Base-by-base conservation (phyloP, 148 eudicot species). In the Rhododendron griersonianum region DNA sequence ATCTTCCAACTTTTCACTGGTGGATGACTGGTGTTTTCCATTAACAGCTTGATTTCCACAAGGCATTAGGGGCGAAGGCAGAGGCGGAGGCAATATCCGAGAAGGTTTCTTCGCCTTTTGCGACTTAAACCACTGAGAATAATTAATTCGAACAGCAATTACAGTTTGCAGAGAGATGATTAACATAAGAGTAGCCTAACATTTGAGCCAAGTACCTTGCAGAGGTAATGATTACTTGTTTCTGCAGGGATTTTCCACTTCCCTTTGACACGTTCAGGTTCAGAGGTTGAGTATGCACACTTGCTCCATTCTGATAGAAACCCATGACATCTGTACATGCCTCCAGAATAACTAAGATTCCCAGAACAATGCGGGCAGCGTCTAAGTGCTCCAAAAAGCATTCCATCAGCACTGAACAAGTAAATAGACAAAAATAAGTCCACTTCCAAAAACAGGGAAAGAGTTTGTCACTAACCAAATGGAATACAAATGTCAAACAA, bases 291-390 rank as follows among this genome's bases (percentile, higher is more conserved):
- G 90, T 92, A 95, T 7, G 98, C 91, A 88, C 98, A 97, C 91
- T 94, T 97, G 91, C 92, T 94, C 99, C 99, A 97, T 87, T 91
- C 99, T 51, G 99, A 92, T 59, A 93, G 88, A 89, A 81, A 97
- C 59, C 98, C 98, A 89, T 85, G 90, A 89, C 99, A 97, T 80
- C 88, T 89, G 86, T 95, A 97, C 87, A 89, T 93, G 86, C 98
- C 93, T 90, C 94, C 92, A 76, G 94, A 93, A 89, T 91, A 94
- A 61, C 82, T 89, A 87, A 94, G 98, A 85, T 83, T 85, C 50
- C 98, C 99, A 88, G 95, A 89, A 89, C 99, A 97, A 80, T 90
- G 81, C 69, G 95, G 93, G 84, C 99, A 97, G 55, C 8, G 81
- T 77, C 85, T 67, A 78, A 93, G 95, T 39, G 94, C 94, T 88